Base-by-base conservation (phyloP, 148 eudicot species). In the Amaranthus cruentus region DNA sequence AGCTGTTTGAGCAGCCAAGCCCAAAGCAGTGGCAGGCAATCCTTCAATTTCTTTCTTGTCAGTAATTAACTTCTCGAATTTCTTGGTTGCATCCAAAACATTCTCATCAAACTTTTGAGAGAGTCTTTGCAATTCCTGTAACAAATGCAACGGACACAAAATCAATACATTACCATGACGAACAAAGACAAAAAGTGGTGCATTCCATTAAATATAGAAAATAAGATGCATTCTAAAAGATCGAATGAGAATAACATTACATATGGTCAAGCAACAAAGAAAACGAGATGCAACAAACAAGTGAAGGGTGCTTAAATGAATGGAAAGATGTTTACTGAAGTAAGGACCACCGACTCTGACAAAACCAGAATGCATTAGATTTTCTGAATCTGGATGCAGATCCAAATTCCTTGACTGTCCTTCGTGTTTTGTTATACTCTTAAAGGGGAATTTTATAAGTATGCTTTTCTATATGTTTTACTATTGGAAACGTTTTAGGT, bases 61-160 rank as follows among this genome's bases (percentile, higher is more conserved):
- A 44, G 92, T 85, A 62, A 92, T 84, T 66, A 92, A 64, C 68
- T 87, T 92, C 82, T 92, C 95, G 84, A 90, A 96, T 80, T 89
- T 96, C 92, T 96, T 96, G 54, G 99, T 96, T 42, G 97, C 90
- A 81, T 96, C 99, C 74, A 96, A 73, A 73, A 96, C 97, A 86
- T 96, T 92, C 83, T 96, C 99, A 66, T 73, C 91, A 84, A 92
- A 92, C 78, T 96, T 96, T 73, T 82, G 88, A 71, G 97, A 85
- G 11, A 92, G 91, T 73, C 86, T 88, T 47, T 88, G 87, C 84
- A 96, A 74, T 72, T 92, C 97, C 97, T 96, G 82, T 74, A 82
- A 78, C 59, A 18, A 58, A 47, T 51, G 21, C 51, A 28, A 71
- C 52, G 55, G 6, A 46, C 54, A 64, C 57, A 60, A 55, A 73